Conservation (phyloP, 495 filamentous ascomycete species). For the Podospora pseudopauciseta region DNA sequence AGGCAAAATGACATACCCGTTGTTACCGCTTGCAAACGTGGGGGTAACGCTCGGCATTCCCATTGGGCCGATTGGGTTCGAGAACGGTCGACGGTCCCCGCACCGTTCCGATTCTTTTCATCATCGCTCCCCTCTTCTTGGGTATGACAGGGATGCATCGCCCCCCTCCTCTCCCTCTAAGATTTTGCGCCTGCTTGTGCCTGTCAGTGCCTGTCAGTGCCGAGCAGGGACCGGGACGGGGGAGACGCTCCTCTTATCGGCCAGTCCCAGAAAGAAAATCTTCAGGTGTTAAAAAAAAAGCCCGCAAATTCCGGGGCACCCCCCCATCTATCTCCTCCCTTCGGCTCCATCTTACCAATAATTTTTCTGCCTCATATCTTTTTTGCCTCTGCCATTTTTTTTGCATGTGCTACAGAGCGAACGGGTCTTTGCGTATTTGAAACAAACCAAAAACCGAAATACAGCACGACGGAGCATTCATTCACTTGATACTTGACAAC, state of each 20-base stretch:
- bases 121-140: conserved; percentile 8
- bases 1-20: not conserved
- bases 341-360: not conserved
- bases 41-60: not conserved
- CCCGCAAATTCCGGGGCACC: conserved; percentile 11
- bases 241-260: not conserved
- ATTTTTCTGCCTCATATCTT: conserved; percentile 3
- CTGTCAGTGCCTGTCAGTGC: conserved; percentile 2
- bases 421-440: not conserved
- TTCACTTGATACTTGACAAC: conserved; percentile 16
- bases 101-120: conserved; percentile 18
- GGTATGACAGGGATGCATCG: conserved; percentile 10
- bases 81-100: conserved; percentile 4
- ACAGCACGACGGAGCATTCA: not conserved
- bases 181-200: conserved; percentile 18
- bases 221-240: not conserved
- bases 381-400: not conserved
- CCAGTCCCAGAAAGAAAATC: not conserved
- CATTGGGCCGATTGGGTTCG: conserved; percentile 15
- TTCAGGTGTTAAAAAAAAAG: conserved; percentile 11
- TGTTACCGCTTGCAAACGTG: not conserved
- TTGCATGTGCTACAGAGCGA: conserved; percentile 19
- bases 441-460: not conserved
- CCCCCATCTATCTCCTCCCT: not conserved
- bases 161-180: conserved; percentile 9